These are phyloP conservation scores for Agarophyton chilense DNA, from an alignment of 23 red algal genomes.

Conservation along the genomic window DNA sequence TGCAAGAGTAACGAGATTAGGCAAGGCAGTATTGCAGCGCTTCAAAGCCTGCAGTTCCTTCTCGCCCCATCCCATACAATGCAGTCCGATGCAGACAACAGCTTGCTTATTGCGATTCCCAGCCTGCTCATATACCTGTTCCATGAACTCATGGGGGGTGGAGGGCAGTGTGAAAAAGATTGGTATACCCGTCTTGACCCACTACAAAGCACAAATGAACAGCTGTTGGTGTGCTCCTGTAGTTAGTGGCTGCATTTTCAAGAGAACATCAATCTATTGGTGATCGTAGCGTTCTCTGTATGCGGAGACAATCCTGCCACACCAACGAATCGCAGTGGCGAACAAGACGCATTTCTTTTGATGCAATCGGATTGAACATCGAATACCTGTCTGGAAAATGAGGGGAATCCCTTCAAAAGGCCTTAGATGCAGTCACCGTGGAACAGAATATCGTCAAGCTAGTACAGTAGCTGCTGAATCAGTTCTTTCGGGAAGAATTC, in stretches of 20 bases:
- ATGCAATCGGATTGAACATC: not conserved
- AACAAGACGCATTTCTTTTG: conserved; percentile 24
- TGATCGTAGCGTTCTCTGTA: not conserved
- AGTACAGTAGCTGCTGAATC: not conserved
- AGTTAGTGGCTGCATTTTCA: conserved; percentile 5
- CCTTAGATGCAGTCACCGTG: not conserved
- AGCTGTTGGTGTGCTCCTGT: conserved; percentile 25
- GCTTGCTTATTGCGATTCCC: not conserved
- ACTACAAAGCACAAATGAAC: conserved; percentile 3
- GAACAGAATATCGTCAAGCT: conserved; percentile 2
- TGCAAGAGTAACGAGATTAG: not conserved
- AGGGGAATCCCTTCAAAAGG: not conserved
- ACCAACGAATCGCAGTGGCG: conserved; percentile 6
- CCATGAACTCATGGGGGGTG: conserved; percentile 19
- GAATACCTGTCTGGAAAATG: not conserved
- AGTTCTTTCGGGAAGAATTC: not conserved
- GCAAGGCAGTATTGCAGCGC: not conserved
- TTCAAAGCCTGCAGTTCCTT: not conserved
- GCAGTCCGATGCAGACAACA: not conserved
- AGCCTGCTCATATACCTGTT: not conserved
- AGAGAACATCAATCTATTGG: not conserved
- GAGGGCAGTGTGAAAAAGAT: not conserved
- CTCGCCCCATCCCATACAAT: not conserved
- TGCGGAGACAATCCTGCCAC: not conserved
- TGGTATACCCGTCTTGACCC: not conserved